Evolutionary conservation across 1,139 yeast species (phyloP).

Genomic region (Debaryomyces robertsiae): DNA sequence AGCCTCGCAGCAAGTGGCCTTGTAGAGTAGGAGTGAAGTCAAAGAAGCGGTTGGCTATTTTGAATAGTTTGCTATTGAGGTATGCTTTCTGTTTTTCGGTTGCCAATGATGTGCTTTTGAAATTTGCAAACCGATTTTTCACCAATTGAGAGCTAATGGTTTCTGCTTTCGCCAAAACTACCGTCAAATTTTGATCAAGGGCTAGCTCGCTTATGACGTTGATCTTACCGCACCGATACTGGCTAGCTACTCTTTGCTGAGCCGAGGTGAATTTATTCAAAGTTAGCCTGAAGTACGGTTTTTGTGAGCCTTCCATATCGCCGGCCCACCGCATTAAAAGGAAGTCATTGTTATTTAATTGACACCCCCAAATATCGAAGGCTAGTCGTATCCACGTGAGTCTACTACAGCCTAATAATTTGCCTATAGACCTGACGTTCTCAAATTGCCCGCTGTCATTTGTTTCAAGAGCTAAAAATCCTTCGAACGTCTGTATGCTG

Average conservation of each 20-base stretch:
- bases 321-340: constrained; percentile 19
- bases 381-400: constrained; percentile 35
- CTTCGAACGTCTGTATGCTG: constrained; percentile 33
- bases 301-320: constrained; percentile 10
- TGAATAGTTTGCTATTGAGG: constrained; percentile 19
- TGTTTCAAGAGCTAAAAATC: constrained; percentile 30
- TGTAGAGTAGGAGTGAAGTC: constrained; percentile 19
- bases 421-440: constrained; percentile 16
- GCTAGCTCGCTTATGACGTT: constrained; percentile 12
- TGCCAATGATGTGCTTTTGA: constrained; percentile 4
- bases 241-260: constrained; percentile 18
- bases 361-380: constrained; percentile 37
- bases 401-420: constrained; percentile 18
- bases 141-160: constrained; percentile 4
- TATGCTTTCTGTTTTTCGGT: constrained; percentile 23
- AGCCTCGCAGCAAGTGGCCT: constrained; percentile 21
- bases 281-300: constrained; percentile 19
- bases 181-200: constrained; percentile 18
- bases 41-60: constrained; percentile 21
- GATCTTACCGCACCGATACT: constrained; percentile 20
- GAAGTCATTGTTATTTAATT: constrained; percentile 17
- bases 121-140: constrained; percentile 1
- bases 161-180: constrained; percentile 25
- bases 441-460: constrained; percentile 17
- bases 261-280: constrained; percentile 19